Conservation (phyloP, 2,329 filamentous ascomycete species). For the Sclerotinia borealis region DNA sequence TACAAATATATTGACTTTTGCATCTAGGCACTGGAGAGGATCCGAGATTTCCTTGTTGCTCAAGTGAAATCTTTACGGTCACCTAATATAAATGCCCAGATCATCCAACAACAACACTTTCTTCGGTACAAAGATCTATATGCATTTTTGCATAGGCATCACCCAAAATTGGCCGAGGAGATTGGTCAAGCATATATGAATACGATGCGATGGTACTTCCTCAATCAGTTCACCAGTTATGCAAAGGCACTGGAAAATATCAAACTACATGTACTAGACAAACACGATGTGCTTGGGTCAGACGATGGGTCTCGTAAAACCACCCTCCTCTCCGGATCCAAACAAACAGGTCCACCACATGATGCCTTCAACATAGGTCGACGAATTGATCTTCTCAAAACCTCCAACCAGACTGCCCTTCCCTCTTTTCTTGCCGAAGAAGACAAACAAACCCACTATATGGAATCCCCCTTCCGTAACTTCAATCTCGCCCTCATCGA, state of each 20-base stretch:
- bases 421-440: constrained; percentile 90
- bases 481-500: constrained; percentile 93
- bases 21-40: constrained; percentile 74
- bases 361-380: constrained; percentile 88
- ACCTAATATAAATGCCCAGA: constrained; percentile 93
- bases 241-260: constrained; percentile 77
- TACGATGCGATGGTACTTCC: constrained; percentile 98
- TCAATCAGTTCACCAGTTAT: constrained; percentile 86
- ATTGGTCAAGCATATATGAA: constrained; percentile 93
- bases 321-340: constrained; percentile 49
- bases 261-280: constrained; percentile 76
- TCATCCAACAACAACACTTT: constrained; percentile 91
- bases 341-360: constrained; percentile 55
- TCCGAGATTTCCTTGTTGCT: constrained; percentile 87
- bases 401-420: constrained; percentile 66
- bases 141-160: constrained; percentile 75
- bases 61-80: constrained; percentile 93
- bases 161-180: constrained; percentile 77
- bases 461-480: constrained; percentile 86
- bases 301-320: constrained; percentile 66
- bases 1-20: background rate
- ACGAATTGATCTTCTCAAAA: constrained; percentile 74
- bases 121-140: constrained; percentile 84
- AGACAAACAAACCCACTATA: constrained; percentile 75
- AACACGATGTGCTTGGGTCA: constrained; percentile 73